Conservation (phyloP, 306 rosid genomes). For the Fagus sylvatica region DNA sequence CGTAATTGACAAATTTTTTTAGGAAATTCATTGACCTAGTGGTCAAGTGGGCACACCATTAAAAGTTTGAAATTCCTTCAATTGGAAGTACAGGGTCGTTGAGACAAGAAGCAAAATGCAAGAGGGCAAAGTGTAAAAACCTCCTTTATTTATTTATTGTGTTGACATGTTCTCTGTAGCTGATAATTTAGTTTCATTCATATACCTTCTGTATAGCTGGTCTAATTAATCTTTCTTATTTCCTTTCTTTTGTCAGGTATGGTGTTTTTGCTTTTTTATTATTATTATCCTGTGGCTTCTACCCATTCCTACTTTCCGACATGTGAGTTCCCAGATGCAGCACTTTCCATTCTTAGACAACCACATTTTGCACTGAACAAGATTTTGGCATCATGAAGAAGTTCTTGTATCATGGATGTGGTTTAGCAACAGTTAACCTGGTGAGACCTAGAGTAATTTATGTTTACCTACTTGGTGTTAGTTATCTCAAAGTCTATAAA, state of each 20-base stretch:
- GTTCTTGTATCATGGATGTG: constrained; percentile 29
- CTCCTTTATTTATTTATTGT: background rate
- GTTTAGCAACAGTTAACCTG: constrained; percentile 13
- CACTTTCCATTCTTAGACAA: constrained; percentile 23
- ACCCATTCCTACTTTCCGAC: constrained; percentile 27
- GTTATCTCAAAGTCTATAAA: constrained; percentile 40
- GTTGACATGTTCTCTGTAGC: background rate
- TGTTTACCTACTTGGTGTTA: constrained; percentile 33
- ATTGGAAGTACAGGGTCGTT: background rate
- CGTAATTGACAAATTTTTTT: background rate
- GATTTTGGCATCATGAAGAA: constrained; percentile 27
- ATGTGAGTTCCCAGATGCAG: constrained; percentile 34
- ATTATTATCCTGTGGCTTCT: constrained; percentile 37
- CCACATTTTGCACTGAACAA: constrained; percentile 23
- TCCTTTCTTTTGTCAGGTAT: constrained; percentile 43
- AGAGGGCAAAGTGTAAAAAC: background rate
- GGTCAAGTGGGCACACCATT: background rate
- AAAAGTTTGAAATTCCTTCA: background rate
- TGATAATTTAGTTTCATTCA: background rate
- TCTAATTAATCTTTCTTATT: constrained; percentile 7
- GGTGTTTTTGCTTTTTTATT: constrained; percentile 36
- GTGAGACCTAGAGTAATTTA: constrained; percentile 40
- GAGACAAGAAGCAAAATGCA: background rate
- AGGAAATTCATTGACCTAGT: background rate
- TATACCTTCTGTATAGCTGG: background rate